Base-by-base conservation (phyloP, 2,329 filamentous ascomycete species). In the Massarina eburnea region DNA sequence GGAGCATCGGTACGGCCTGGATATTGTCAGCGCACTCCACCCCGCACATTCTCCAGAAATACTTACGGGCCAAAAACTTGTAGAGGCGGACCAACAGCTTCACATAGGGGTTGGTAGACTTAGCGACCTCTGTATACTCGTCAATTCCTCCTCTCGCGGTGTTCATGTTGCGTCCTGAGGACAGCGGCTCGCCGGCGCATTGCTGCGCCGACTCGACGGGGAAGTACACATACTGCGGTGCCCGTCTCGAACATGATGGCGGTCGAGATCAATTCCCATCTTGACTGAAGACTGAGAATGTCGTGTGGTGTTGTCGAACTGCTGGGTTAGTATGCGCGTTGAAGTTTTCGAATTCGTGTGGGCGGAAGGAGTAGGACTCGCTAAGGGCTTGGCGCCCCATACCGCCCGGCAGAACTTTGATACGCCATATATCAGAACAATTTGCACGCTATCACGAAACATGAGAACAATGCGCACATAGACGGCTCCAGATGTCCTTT, bases 1-100 rank as follows among this genome's bases (percentile, higher is more conserved):
- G 83, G 84, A 61, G 90, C 84, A 76, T 97, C 94, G 74, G 94
- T 99, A 73, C 94, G 91, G 79, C 91, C 89, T 95, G 67, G 29
- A 43, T 32, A 35, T 45, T 43, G 59, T 68, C 53, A 68, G 66
- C 63, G 42, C 46, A 48, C 45, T 41, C 44, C 44, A 38, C 43
- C 43, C 32, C 51, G 38, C 30, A 33, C 47, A 48, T 41, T 21
- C 18, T 24, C 17, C 14, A 18, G 27, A 41, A 60, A 55, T 54
- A 85, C 86, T 78, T 89, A 95, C 91, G 89, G 72, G 90, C 86
- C 76, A 96, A 80, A 84, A 96, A 96, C 82, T 89, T 88, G 83
- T 96, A 96, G 45, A 96, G 88, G 87, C 96, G 96, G 78, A 96
- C 91, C 75, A 97, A 82, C 74, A 96, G 85, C 84, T 92, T 92